Evolutionary conservation across 2,329 filamentous ascomycete species (phyloP).

Genomic region (Gremmenia infestans): DNA sequence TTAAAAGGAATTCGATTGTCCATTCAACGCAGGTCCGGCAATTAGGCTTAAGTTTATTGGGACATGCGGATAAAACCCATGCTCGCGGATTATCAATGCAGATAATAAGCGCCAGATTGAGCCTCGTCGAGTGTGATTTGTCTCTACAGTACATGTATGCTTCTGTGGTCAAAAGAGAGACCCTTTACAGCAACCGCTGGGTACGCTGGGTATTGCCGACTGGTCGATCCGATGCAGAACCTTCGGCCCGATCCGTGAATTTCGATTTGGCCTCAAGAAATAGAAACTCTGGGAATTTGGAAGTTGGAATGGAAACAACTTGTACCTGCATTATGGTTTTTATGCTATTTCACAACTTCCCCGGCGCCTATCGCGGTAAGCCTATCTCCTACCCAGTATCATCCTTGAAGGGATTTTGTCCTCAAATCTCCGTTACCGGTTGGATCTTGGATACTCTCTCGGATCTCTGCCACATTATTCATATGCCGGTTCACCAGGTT

Average conservation of each 20-base stretch:
- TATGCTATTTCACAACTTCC: background rate
- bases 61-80: too few species aligned
- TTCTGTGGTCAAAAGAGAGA: background rate
- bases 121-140: too few species aligned
- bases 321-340: background rate
- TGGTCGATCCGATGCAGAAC: background rate
- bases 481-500: background rate
- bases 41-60: too few species aligned
- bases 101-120: too few species aligned
- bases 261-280: background rate
- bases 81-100: too few species aligned
- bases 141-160: too few species aligned
- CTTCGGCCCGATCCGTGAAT: background rate
- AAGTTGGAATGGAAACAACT: background rate
- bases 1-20: too few species aligned
- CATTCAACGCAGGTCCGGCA: too few species aligned
- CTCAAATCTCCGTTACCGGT: conserved; percentile 1
- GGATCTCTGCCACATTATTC: background rate
- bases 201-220: background rate
- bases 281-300: background rate
- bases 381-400: background rate
- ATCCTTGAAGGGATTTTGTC: background rate
- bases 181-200: background rate
- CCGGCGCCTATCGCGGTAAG: background rate
- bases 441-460: background rate